phyloP scores from a whole-genome alignment of 257 asterid genomes.

The Jacaranda mimosifolia region DNA sequence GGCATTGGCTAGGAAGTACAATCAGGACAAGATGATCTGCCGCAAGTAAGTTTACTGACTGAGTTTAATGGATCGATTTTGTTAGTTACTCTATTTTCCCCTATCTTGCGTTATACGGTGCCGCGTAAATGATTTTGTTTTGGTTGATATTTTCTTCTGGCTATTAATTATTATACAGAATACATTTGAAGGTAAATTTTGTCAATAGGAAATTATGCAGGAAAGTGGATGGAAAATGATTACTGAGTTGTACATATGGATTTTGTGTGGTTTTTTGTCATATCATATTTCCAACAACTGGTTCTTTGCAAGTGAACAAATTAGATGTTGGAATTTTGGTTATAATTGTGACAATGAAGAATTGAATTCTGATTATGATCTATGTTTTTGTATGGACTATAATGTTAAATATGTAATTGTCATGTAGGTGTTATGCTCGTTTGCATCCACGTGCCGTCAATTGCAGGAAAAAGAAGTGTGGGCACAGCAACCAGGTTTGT shows the following conservation, averaged over 20 bases:
- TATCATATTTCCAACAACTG: neutral
- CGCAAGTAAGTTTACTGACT: conserved; percentile 55
- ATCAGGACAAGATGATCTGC: conserved; percentile 77
- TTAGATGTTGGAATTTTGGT: neutral
- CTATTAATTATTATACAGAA: neutral
- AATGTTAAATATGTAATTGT: neutral
- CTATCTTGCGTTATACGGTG: neutral
- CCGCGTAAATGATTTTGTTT: neutral
- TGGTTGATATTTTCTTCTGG: neutral
- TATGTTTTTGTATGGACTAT: conserved; percentile 1
- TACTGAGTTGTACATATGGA: neutral
- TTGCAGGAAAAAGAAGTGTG: conserved; percentile 95
- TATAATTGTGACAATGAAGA: neutral
- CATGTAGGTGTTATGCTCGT: conserved; percentile 83
- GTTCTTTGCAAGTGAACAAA: neutral
- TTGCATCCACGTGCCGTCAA: conserved; percentile 89
- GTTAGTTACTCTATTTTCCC: neutral
- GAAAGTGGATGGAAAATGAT: neutral
- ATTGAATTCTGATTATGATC: neutral
- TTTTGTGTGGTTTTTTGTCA: neutral
- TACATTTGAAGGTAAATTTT: neutral
- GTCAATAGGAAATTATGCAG: too few relatives aligned
- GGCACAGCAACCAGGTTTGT: conserved; percentile 85
- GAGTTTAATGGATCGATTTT: neutral
- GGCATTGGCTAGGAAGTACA: conserved; percentile 75